These are phyloP conservation scores for Boletus insuetus DNA, from an alignment of 768 basidiomycete species.

Conservation along the genomic window DNA sequence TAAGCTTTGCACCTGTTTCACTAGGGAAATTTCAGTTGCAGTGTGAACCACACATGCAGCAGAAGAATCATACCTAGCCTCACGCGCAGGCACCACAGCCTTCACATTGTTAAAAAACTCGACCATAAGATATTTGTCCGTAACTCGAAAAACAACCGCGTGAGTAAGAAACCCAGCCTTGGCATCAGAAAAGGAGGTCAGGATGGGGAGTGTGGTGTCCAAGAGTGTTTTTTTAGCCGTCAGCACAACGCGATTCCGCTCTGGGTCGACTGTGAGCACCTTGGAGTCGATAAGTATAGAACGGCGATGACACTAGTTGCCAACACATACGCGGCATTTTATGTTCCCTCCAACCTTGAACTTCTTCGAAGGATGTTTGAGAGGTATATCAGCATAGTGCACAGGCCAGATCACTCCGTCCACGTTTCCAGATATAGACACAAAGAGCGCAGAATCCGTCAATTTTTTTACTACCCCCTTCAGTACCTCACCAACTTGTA, in stretches of 20 bases:
- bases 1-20: slow-evolving; percentile 58
- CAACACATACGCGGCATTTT: slow-evolving; percentile 72
- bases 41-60: background rate
- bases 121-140: slow-evolving; percentile 76
- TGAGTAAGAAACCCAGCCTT: slow-evolving; percentile 70
- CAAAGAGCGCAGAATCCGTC: slow-evolving; percentile 76
- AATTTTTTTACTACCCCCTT: slow-evolving; percentile 88
- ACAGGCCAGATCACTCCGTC: slow-evolving; percentile 93
- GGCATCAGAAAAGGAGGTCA: slow-evolving; percentile 64
- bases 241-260: slow-evolving; percentile 75
- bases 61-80: slow-evolving; percentile 63
- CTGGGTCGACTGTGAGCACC: slow-evolving; percentile 82
- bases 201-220: slow-evolving; percentile 71
- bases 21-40: slow-evolving; percentile 37
- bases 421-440: slow-evolving; percentile 81
- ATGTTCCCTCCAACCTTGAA: slow-evolving; percentile 82
- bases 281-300: slow-evolving; percentile 26
- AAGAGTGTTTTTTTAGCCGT: slow-evolving; percentile 92
- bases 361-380: slow-evolving; percentile 89
- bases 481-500: slow-evolving; percentile 81
- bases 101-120: slow-evolving; percentile 91
- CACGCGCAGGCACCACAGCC: slow-evolving; percentile 75
- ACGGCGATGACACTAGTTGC: background rate
- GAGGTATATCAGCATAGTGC: slow-evolving; percentile 92
- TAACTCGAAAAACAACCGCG: slow-evolving; percentile 80